Percentiles rank a stretch among this genome's conserved stretches.
Evolutionary conservation across 106 monocot species (phyloP).

Genomic region (Apostasia ramifera): DNA sequence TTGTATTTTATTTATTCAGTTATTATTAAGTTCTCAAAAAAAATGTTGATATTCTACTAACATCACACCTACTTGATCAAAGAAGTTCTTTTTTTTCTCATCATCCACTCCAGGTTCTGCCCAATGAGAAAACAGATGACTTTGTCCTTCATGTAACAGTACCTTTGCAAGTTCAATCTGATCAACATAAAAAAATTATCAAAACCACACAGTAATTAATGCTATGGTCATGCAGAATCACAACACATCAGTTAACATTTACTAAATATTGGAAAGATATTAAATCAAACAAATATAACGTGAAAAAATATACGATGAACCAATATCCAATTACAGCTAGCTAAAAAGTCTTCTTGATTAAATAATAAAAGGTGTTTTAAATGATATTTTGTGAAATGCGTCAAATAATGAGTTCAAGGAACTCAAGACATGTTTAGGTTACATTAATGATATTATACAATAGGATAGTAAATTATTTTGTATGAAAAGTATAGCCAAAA

Average conservation of each 20-base stretch:
- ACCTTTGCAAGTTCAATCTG: slow-evolving; percentile 79
- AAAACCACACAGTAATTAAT: not conserved
- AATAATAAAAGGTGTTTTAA: too few relatives aligned
- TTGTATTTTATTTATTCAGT: not conserved
- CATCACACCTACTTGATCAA: slow-evolving; percentile 57
- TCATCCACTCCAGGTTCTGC: slow-evolving; percentile 69
- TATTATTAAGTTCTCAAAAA: not conserved
- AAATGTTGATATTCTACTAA: not conserved
- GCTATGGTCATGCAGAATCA: not conserved
- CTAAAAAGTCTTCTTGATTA: too few relatives aligned
- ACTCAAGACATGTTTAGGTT: too few relatives aligned
- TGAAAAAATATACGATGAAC: not conserved
- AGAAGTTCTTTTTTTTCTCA: slow-evolving; percentile 55
- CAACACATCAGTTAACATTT: not conserved
- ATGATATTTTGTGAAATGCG: too few relatives aligned
- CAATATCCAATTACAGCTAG: not conserved
- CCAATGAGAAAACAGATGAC: slow-evolving; percentile 83
- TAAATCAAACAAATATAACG: not conserved
- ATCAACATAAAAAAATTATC: not conserved
- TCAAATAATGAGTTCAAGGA: too few relatives aligned
- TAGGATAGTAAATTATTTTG: too few relatives aligned
- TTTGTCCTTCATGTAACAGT: slow-evolving; percentile 60
- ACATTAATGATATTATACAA: too few relatives aligned
- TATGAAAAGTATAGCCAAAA: too few relatives aligned
- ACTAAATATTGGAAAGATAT: not conserved